Conservation (phyloP, 441 rosid species). For the Populus hybrid region DNA sequence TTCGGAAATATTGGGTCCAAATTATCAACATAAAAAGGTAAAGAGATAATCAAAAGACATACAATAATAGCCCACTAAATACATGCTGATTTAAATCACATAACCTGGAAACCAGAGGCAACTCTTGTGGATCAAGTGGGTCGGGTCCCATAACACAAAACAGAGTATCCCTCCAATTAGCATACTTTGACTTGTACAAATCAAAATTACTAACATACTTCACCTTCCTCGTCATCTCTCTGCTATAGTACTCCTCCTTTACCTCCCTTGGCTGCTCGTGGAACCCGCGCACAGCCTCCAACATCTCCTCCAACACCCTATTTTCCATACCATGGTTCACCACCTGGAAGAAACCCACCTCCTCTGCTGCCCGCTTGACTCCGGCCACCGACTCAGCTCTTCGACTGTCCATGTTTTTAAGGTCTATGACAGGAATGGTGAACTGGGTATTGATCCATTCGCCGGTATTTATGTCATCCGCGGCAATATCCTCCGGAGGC, state of each 20-base stretch:
- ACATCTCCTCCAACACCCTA: constrained; percentile 22
- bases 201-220: constrained; percentile 28
- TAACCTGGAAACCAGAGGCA: constrained; percentile 30
- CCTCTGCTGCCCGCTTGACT: constrained; percentile 30
- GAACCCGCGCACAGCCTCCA: constrained; percentile 28
- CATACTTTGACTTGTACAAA: constrained; percentile 22
- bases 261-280: constrained; percentile 27
- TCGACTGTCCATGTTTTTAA: background rate
- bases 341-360: constrained; percentile 47
- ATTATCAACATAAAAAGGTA: background rate
- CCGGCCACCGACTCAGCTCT: constrained; percentile 6
- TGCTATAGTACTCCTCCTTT: constrained; percentile 27
- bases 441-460: background rate
- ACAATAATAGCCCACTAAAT: background rate
- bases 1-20: background rate
- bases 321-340: constrained; percentile 35
- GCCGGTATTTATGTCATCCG: background rate
- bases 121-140: constrained; percentile 22
- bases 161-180: constrained; percentile 35
- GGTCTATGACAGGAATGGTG: constrained; percentile 28
- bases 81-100: background rate
- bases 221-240: constrained; percentile 26
- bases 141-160: constrained; percentile 21
- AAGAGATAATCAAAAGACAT: background rate
- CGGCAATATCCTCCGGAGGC: constrained; percentile 9